Conservation (phyloP, 306 rosid genomes). For the Vigna angularis region DNA sequence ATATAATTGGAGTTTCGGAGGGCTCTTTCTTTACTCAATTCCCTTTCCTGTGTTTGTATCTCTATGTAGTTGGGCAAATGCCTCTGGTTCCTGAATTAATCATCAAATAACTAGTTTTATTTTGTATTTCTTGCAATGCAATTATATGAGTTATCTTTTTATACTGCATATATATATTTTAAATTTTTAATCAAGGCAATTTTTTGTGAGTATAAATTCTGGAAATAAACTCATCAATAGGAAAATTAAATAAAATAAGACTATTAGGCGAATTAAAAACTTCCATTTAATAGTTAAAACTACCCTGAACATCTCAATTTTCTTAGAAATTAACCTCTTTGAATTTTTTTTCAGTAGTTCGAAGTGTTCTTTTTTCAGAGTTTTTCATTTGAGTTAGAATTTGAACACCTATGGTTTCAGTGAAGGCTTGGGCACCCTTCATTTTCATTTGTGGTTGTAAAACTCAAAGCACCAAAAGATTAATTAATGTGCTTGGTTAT, state of each 20-base stretch:
- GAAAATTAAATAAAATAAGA: not conserved
- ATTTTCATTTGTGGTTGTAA: too few species aligned
- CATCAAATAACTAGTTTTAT: conserved; percentile 40
- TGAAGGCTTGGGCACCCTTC: too few species aligned
- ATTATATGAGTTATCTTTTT: conserved; percentile 12
- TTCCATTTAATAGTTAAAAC: not conserved
- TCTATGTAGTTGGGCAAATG: conserved; percentile 46
- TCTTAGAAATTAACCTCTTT: not conserved
- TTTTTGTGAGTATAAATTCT: not conserved
- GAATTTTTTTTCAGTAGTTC: not conserved
- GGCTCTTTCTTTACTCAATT: conserved; percentile 28
- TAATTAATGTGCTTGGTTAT: too few species aligned
- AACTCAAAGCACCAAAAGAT: too few species aligned
- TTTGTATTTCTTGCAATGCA: conserved; percentile 38
- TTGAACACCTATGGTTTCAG: not conserved
- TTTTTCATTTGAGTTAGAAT: not conserved
- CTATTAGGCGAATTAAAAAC: not conserved
- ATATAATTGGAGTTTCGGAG: conserved; percentile 38
- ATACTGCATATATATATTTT: not conserved
- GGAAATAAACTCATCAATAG: not conserved
- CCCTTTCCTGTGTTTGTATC: conserved; percentile 35
- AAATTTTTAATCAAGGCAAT: not conserved
- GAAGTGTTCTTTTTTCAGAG: not conserved
- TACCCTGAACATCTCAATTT: not conserved
- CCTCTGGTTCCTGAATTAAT: conserved; percentile 45